Evolutionary conservation across 1,284 basidiomycete species (phyloP).

Genomic region (Cutaneotrichosporon dermatis): DNA sequence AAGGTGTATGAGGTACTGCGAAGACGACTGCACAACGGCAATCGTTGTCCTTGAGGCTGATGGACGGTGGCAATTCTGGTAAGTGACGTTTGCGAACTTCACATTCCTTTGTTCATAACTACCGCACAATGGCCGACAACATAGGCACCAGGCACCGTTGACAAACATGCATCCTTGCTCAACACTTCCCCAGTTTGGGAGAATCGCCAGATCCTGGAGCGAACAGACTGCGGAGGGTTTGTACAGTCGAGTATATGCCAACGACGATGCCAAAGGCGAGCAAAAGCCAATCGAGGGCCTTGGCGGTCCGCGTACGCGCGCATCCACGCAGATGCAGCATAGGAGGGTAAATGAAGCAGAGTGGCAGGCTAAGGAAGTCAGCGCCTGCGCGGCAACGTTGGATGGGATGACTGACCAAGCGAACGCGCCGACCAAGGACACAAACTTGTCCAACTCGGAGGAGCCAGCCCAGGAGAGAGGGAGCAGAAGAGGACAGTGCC

Average conservation of each 20-base stretch:
- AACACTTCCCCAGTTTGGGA: conserved; percentile 39
- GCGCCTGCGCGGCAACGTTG: background rate
- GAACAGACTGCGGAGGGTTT: conserved; percentile 45
- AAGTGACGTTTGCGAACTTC: too few species aligned
- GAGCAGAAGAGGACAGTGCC: conserved; percentile 70
- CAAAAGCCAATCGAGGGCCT: conserved; percentile 68
- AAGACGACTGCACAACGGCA: too few species aligned
- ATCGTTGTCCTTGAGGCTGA: too few species aligned
- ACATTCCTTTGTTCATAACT: background rate
- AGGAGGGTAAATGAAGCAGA: conserved; percentile 91
- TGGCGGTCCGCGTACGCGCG: conserved; percentile 67
- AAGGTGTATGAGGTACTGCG: too few species aligned
- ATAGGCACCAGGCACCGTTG: too few species aligned
- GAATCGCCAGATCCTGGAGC: conserved; percentile 24
- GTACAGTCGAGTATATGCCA: conserved; percentile 66
- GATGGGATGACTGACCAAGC: conserved; percentile 66
- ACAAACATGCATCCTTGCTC: too few species aligned
- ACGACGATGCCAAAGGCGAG: conserved; percentile 78
- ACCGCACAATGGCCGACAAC: too few species aligned
- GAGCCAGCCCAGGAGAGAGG: conserved; percentile 77
- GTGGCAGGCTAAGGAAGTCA: conserved; percentile 63
- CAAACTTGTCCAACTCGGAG: conserved; percentile 92
- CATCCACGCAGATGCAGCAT: conserved; percentile 89
- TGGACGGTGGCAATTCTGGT: too few species aligned
- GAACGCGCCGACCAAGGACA: conserved; percentile 86